These are phyloP conservation scores for Sisymbrium irio DNA, from an alignment of 345 rosid genomes.

Conservation along the genomic window DNA sequence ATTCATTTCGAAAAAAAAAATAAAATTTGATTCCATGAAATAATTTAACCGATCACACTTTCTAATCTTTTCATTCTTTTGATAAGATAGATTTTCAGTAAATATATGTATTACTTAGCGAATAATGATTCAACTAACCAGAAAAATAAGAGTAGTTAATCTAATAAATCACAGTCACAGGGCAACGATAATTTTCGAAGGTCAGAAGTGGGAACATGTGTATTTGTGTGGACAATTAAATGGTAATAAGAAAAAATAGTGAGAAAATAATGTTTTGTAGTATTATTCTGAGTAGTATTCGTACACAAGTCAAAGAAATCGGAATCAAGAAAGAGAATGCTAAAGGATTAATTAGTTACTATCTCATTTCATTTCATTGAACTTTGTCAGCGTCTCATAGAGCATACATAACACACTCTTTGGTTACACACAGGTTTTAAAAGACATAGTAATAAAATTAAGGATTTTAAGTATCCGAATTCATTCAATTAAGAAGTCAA, in stretches of 20 bases:
- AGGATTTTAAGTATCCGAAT: background rate
- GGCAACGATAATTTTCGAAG: background rate
- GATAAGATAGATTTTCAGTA: background rate
- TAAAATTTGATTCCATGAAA: background rate
- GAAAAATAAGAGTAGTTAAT: background rate
- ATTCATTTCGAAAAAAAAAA: too few species aligned
- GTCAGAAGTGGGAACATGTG: conserved; percentile 6
- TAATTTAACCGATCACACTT: background rate
- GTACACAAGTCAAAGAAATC: conserved; percentile 13
- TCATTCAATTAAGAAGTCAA: background rate
- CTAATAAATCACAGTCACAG: background rate
- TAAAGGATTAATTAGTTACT: background rate
- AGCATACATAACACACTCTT: too few species aligned
- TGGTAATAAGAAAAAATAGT: background rate
- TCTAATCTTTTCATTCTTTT: background rate
- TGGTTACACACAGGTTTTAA: too few species aligned
- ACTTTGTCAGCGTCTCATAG: too few species aligned
- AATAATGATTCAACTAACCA: background rate
- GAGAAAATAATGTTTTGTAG: background rate
- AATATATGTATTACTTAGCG: background rate
- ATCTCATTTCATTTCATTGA: background rate
- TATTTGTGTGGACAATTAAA: background rate
- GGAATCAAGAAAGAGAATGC: background rate
- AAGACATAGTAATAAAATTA: too few species aligned
- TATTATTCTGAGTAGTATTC: background rate